Base-by-base conservation (phyloP, 75 land plant genomes). In the Sequoiadendron giganteum region DNA sequence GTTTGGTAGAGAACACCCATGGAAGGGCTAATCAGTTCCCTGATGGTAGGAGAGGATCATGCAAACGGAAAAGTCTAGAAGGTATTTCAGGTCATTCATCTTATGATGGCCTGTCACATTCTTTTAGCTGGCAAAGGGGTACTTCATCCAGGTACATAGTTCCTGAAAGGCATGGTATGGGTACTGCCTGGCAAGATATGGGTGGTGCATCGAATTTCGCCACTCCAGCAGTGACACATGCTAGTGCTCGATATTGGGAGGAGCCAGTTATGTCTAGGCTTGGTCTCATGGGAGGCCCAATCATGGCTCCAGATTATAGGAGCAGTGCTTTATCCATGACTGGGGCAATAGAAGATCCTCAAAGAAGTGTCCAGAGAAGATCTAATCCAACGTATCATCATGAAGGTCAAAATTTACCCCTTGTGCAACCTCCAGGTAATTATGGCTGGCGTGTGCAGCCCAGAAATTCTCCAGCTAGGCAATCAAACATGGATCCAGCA, bases 311-410 rank as follows among this genome's bases (percentile, higher is more conserved):
- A 42, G 48, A 21, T 79, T 79, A 79, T 48, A 79, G 28, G 48
- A 79, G 8, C n/a, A 79, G 82, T 79, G 48, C 47, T 40, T 79
- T 79, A 42, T 21, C 82, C 19, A 47, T 79, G 82, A 79, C 47
- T 21, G 4, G 28, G 21, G 45, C 45, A 79, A 42, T 40, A 42
- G 47, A 42, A 79, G 82, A 45, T 42, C 28, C 47, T 42, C 47
- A 79, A 79, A 79, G 82, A 21, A 79, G 82, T 79, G 82, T 79
- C 25, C 82, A 38, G 9, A 79, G 82, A 36, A 79, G 82, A 38
- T 79, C 82, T 40, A 39, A 79, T 79, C 28, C 82, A 39, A 39
- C 82, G 42, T 42, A 42, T 42, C 43, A 42, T 42, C 43, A 42
- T 42, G 45, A 79, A 38, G 82, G 42, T 4, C 48, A 40, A 79